Percentiles rank a stretch among this genome's conserved stretches.
Evolutionary conservation across 2,329 filamentous ascomycete genomes (phyloP).

Genomic region (Teratosphaeriaceae sp.): DNA sequence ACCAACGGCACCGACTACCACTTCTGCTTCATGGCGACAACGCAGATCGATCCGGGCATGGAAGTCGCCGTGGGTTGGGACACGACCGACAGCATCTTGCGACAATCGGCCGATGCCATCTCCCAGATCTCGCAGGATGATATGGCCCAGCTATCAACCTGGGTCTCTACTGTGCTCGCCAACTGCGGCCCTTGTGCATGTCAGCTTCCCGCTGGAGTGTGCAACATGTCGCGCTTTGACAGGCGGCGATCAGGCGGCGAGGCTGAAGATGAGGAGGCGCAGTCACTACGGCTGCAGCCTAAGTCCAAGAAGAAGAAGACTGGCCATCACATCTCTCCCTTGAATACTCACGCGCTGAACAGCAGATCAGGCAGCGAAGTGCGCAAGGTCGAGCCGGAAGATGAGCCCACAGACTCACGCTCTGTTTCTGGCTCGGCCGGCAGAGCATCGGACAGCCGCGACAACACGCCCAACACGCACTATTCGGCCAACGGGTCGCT

Average conservation of each 20-base stretch:
- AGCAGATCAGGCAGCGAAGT: conserved; percentile 56
- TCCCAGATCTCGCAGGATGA: conserved; percentile 16
- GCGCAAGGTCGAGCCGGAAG: conserved; percentile 42
- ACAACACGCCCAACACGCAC: conserved; percentile 53
- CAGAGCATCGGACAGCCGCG: conserved; percentile 52
- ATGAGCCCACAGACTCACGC: conserved; percentile 52
- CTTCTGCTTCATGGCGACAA: conserved; percentile 85
- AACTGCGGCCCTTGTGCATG: conserved; percentile 78
- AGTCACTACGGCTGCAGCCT: conserved; percentile 26
- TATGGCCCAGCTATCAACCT: conserved; percentile 44
- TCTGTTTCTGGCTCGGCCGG: conserved; percentile 53
- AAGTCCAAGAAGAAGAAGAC: conserved; percentile 46
- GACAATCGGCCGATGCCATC: conserved; percentile 2
- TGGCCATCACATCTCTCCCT: conserved; percentile 45
- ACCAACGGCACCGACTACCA: conserved; percentile 74
- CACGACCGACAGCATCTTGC: conserved; percentile 29
- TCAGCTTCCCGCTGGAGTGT: conserved; percentile 37
- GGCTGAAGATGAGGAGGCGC: conserved; percentile 12
- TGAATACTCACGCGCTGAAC: conserved; percentile 48
- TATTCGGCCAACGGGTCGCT: conserved; percentile 40
- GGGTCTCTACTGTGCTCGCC: conserved; percentile 63
- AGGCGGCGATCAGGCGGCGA: conserved; percentile 14
- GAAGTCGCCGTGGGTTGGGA: conserved; percentile 62
- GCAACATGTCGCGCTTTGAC: conserved; percentile 30
- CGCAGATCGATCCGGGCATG: conserved; percentile 64